These are phyloP conservation scores for Saccharata proteae DNA, from an alignment of 2,329 filamentous ascomycete species.

Conservation along the genomic window DNA sequence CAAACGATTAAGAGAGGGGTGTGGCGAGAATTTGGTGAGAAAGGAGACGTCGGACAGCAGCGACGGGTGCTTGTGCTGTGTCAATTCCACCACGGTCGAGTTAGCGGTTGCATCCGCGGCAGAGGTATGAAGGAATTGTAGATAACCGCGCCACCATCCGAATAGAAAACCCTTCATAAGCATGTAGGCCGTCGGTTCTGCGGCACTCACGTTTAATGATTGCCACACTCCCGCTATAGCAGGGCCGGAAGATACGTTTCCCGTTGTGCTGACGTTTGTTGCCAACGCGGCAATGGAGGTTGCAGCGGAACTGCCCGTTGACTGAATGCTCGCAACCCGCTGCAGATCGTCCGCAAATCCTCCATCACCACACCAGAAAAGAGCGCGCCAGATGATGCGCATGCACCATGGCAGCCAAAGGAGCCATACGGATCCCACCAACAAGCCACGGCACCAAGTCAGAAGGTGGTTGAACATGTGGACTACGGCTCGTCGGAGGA, in stretches of 20 bases:
- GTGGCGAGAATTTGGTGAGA: conserved; percentile 48
- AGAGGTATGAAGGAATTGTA: conserved; percentile 16
- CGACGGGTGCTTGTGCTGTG: conserved; percentile 18
- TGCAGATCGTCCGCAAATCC: conserved; percentile 44
- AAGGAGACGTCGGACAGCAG: conserved; percentile 47
- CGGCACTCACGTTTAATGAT: conserved; percentile 28
- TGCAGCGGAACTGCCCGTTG: conserved; percentile 12
- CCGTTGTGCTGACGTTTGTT: conserved; percentile 12
- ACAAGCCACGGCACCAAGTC: conserved; percentile 63
- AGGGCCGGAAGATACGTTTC: conserved; percentile 12
- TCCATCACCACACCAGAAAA: conserved; percentile 90
- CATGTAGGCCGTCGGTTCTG: conserved; percentile 34
- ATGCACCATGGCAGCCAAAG: conserved; percentile 81
- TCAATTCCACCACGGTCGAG: conserved; percentile 12
- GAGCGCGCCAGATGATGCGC: conserved; percentile 79
- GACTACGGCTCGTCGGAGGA: conserved; percentile 63
- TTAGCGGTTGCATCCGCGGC: conserved; percentile 20
- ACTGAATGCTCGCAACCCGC: conserved; percentile 13
- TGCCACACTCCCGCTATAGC: conserved; percentile 25
- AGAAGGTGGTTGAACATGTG: conserved; percentile 61
- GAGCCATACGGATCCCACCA: conserved; percentile 83
- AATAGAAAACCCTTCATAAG: conserved; percentile 33
- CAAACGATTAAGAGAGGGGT: conserved; percentile 60
- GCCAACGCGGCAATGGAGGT: conserved; percentile 13
- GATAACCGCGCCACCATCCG: conserved; percentile 16